Conservation (phyloP, 2,329 filamentous ascomycete genomes). For the Alternaria sp. region DNA sequence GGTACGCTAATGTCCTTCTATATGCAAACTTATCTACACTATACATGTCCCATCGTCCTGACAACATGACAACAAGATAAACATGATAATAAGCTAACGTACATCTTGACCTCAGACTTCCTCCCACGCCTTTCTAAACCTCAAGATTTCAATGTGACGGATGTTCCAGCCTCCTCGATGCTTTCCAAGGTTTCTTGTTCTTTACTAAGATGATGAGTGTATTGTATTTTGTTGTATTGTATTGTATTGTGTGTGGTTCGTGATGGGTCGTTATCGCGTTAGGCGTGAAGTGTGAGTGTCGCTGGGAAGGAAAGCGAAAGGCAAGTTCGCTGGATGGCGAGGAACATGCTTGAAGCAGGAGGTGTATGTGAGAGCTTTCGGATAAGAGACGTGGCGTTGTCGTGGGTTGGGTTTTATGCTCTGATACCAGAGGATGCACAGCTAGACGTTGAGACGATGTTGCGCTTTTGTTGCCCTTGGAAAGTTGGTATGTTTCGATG, state of each 20-base stretch:
- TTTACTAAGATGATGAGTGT: not conserved
- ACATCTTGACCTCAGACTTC: not conserved
- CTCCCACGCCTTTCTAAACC: not conserved
- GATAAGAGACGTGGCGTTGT: no score
- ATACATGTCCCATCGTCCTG: not conserved
- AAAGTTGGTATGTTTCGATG: not conserved
- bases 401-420: not conserved
- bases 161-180: not conserved
- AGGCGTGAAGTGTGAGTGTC: not conserved
- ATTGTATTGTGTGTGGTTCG: not conserved
- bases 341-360: not conserved
- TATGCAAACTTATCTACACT: not conserved
- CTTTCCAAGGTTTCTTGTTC: not conserved
- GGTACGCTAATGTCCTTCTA: not conserved
- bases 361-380: not conserved
- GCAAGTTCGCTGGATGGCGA: no score
- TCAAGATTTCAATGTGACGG: not conserved
- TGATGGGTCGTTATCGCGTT: not conserved
- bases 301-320: not conserved
- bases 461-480: not conserved
- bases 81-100: not conserved
- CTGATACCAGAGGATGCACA: rapidly evolving
- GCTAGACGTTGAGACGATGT: not conserved
- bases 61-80: not conserved
- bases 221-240: not conserved